phyloP scores from a whole-genome alignment of 176 grass and related monocot species.

The Ampelocalamus luodianensis region DNA sequence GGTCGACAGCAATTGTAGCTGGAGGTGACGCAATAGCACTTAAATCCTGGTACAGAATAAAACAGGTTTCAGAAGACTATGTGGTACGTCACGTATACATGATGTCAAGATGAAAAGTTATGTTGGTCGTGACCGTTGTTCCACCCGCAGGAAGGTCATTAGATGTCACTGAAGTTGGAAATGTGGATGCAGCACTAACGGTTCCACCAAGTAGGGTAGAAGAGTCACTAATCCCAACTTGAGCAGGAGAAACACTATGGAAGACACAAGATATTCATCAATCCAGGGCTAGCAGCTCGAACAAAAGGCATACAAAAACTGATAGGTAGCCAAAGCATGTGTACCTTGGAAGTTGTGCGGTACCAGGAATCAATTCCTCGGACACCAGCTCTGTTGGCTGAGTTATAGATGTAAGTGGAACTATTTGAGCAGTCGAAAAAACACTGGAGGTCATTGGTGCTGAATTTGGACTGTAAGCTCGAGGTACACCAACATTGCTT shows the following conservation, averaged over 20 bases:
- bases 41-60: slow-evolving; percentile 61
- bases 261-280: slow-evolving; percentile 24
- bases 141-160: slow-evolving; percentile 49
- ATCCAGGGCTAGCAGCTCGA: background rate
- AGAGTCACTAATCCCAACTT: slow-evolving; percentile 47
- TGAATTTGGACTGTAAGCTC: slow-evolving; percentile 65
- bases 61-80: slow-evolving; percentile 47
- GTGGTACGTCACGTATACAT: background rate
- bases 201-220: slow-evolving; percentile 50
- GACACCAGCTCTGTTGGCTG: slow-evolving; percentile 60
- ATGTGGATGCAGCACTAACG: slow-evolving; percentile 47
- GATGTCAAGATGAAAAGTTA: slow-evolving; percentile 24
- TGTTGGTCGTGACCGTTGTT: slow-evolving; percentile 44
- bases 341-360: slow-evolving; percentile 56
- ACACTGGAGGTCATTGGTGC: slow-evolving; percentile 35
- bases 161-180: slow-evolving; percentile 51
- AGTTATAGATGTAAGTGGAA: slow-evolving; percentile 52
- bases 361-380: slow-evolving; percentile 55
- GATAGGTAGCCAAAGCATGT: slow-evolving; percentile 4
- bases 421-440: slow-evolving; percentile 57
- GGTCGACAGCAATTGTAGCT: slow-evolving; percentile 50
- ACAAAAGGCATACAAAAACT: background rate
- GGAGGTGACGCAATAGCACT: slow-evolving; percentile 52
- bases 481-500: slow-evolving; percentile 51
- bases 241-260: slow-evolving; percentile 51